Evolutionary conservation across 495 filamentous ascomycete species (phyloP).

Genomic region (Hypoxylon fuscum): DNA sequence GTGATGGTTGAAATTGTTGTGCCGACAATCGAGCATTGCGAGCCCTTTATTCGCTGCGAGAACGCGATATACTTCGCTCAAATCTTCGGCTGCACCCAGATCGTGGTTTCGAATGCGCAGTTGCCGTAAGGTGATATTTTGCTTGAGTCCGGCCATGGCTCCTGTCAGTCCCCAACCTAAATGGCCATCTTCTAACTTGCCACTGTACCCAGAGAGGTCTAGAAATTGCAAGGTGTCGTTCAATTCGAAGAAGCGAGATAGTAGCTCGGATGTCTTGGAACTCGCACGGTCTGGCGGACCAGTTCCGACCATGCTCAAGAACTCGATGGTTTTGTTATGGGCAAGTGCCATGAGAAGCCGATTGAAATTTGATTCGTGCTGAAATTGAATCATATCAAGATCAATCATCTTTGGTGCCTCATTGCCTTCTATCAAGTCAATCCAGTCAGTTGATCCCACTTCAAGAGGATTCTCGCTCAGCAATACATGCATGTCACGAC

Average conservation of each 20-base stretch:
- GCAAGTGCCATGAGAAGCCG: constrained; percentile 76
- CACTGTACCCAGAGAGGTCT: constrained; percentile 89
- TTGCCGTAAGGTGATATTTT: constrained; percentile 77
- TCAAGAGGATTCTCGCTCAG: constrained; percentile 86
- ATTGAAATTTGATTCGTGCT: constrained; percentile 78
- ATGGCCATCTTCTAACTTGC: constrained; percentile 84
- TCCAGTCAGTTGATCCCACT: constrained; percentile 63
- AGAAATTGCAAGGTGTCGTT: constrained; percentile 81
- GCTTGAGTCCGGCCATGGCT: constrained; percentile 77
- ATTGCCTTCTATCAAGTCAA: constrained; percentile 75
- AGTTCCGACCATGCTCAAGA: constrained; percentile 88
- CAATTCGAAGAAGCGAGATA: constrained; percentile 78
- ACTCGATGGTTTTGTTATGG: constrained; percentile 74
- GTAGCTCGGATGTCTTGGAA: constrained; percentile 74
- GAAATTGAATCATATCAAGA: constrained; percentile 86
- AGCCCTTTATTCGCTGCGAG: constrained; percentile 42
- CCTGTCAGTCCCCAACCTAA: constrained; percentile 84
- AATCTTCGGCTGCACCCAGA: constrained; percentile 60
- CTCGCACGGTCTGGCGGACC: constrained; percentile 83
- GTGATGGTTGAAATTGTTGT: constrained; percentile 53
- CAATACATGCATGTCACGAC: constrained; percentile 76
- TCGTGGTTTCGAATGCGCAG: constrained; percentile 74
- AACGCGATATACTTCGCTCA: constrained; percentile 37
- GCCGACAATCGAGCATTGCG: constrained; percentile 48
- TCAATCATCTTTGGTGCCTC: constrained; percentile 76